Evolutionary conservation across 352 stramenopile genomes (phyloP).

Genomic region (Globisporangium iwayamae): DNA sequence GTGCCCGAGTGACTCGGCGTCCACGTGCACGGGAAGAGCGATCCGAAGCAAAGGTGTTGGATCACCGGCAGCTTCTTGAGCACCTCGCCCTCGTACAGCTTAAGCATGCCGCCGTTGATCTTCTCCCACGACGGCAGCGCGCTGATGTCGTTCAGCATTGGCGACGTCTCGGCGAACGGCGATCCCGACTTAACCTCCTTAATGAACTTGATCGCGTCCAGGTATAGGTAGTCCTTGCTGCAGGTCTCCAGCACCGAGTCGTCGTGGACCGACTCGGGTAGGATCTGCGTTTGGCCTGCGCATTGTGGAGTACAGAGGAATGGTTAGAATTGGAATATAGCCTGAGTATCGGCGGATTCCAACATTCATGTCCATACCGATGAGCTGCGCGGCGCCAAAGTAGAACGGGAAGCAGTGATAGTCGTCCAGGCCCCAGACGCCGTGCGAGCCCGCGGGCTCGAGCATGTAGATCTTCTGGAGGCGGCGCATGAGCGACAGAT

Average conservation of each 20-base stretch:
- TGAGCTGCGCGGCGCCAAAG: conserved; percentile 96
- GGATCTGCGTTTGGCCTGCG: conserved; percentile 60
- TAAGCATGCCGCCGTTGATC: conserved; percentile 89
- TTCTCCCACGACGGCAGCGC: conserved; percentile 89
- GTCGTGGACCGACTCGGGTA: conserved; percentile 74
- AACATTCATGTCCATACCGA: conserved; percentile 27
- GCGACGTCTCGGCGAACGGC: conserved; percentile 91
- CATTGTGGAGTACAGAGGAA: not conserved
- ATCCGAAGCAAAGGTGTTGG: conserved; percentile 98
- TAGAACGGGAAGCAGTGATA: conserved; percentile 99
- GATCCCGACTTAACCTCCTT: conserved; percentile 88
- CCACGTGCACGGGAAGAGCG: conserved; percentile 88
- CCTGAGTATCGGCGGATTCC: not conserved
- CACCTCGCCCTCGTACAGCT: conserved; percentile 95
- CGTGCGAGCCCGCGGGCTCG: conserved; percentile 97
- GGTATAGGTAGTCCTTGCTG: conserved; percentile 88
- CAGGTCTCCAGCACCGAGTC: conserved; percentile 57
- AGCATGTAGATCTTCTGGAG: conserved; percentile 97
- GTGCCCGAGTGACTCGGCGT: conserved; percentile 47
- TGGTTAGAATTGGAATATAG: not conserved
- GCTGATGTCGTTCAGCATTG: conserved; percentile 93
- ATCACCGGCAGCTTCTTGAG: conserved; percentile 98
- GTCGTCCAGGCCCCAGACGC: conserved; percentile 98
- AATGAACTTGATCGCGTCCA: conserved; percentile 92
- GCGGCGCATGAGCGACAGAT: conserved; percentile 92